These are phyloP conservation scores for Paracamarosporium sp. DNA, from an alignment of 2,329 filamentous ascomycete species.

Conservation along the genomic window DNA sequence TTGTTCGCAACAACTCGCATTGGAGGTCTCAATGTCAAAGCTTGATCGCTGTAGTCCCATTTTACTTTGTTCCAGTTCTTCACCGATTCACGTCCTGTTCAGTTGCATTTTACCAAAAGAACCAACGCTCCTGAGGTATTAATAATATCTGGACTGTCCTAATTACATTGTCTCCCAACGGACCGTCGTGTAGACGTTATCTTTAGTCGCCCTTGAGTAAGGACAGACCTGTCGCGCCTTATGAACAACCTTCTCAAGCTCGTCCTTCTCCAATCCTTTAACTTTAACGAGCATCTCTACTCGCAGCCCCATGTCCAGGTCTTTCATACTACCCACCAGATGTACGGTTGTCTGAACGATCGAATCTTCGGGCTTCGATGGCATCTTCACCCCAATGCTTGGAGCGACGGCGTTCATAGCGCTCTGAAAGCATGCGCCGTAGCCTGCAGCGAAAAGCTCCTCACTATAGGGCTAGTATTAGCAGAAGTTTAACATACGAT, in stretches of 20 bases:
- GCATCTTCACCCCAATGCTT: constrained; percentile 51
- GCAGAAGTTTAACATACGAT: not conserved
- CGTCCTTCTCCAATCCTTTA: constrained; percentile 37
- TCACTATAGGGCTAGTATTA: constrained; percentile 28
- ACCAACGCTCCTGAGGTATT: not conserved
- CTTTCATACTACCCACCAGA: constrained; percentile 54
- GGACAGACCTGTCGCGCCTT: constrained; percentile 46
- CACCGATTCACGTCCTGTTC: too few relatives aligned
- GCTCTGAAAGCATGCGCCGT: constrained; percentile 56
- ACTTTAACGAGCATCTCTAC: constrained; percentile 53
- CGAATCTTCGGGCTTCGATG: constrained; percentile 45
- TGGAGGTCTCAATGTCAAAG: too few relatives aligned
- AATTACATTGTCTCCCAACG: constrained; percentile 29
- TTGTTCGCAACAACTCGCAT: too few relatives aligned
- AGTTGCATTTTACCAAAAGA: too few relatives aligned
- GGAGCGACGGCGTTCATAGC: constrained; percentile 55
- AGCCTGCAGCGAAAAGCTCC: constrained; percentile 57
- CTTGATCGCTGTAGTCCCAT: too few relatives aligned
- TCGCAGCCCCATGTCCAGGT: constrained; percentile 53
- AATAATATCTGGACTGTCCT: too few relatives aligned
- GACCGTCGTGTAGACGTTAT: constrained; percentile 38
- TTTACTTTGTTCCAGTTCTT: too few relatives aligned
- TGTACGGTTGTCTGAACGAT: constrained; percentile 53
- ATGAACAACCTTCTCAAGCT: constrained; percentile 44
- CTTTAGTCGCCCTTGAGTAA: constrained; percentile 42